These are phyloP conservation scores for Dictyostelium intermedium DNA, from an alignment of 78 protist genomes.

Conservation along the genomic window DNA sequence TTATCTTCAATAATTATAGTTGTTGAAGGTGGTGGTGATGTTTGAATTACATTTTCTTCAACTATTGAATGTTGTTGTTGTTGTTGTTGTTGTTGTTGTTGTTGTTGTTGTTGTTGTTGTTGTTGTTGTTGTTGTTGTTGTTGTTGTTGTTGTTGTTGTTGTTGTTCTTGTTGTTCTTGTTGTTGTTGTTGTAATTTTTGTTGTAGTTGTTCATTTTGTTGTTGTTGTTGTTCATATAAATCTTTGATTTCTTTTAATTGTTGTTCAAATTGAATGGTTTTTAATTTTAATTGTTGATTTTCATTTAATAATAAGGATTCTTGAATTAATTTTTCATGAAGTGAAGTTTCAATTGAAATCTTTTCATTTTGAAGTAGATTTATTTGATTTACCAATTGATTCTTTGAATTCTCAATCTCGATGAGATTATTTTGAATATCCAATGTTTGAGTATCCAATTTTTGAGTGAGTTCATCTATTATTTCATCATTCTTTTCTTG, in stretches of 20 bases:
- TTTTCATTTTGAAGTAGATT: neutral
- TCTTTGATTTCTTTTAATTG: neutral
- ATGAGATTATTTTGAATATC: neutral
- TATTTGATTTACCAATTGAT: slow-evolving; percentile 10
- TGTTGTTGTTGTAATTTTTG: neutral
- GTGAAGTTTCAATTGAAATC: neutral
- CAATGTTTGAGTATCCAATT: neutral
- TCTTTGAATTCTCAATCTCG: neutral
- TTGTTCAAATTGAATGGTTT: neutral
- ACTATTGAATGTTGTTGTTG: neutral
- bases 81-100: neutral
- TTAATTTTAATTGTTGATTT: slow-evolving; percentile 12
- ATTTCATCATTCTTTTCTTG: neutral
- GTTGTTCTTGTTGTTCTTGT: neutral
- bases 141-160: neutral
- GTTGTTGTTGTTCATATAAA: neutral
- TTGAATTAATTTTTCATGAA: neutral
- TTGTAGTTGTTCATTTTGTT: neutral
- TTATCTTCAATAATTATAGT: neutral
- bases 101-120: neutral
- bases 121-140: neutral
- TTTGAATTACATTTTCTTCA: neutral
- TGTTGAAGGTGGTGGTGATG: neutral
- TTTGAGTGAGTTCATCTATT: neutral
- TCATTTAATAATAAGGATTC: neutral